These are phyloP conservation scores for Ceratocystis papillata DNA, from an alignment of 2,329 filamentous ascomycete genomes.

Conservation along the genomic window DNA sequence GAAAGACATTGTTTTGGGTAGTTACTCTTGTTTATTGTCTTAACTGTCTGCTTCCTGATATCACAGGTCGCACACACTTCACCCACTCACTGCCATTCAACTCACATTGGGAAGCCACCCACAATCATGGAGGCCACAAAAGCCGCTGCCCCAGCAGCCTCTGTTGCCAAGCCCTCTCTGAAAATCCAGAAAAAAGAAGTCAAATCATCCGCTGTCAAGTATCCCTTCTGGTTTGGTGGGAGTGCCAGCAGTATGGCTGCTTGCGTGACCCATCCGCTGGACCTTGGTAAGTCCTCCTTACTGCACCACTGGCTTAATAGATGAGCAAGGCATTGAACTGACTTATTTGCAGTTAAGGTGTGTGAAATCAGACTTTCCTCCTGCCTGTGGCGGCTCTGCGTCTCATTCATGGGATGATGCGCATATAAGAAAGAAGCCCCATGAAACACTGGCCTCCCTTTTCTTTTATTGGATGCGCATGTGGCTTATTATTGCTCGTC, in stretches of 20 bases:
- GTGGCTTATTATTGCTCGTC: background rate
- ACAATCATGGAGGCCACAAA: slow-evolving; percentile 19
- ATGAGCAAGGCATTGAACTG: background rate
- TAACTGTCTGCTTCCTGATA: background rate
- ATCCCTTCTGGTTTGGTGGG: slow-evolving; percentile 94
- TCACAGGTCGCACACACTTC: background rate
- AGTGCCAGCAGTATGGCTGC: slow-evolving; percentile 88
- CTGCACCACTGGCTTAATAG: background rate
- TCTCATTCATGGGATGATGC: background rate
- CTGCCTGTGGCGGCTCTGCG: background rate
- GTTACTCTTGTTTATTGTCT: background rate
- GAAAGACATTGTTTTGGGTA: background rate
- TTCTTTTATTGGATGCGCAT: slow-evolving; percentile 8
- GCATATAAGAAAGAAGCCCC: slow-evolving; percentile 15
- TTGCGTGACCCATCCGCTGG: slow-evolving; percentile 82
- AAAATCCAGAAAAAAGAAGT: slow-evolving; percentile 23
- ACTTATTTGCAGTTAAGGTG: slow-evolving; percentile 42
- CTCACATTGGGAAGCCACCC: background rate
- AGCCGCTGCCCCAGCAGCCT: background rate
- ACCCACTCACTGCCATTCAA: background rate
- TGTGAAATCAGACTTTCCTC: slow-evolving; percentile 5
- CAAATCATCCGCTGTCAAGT: slow-evolving; percentile 39
- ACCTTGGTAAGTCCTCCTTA: slow-evolving; percentile 57
- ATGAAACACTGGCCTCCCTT: slow-evolving; percentile 13
- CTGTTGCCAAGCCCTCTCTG: slow-evolving; percentile 1